These are phyloP conservation scores for Taxillus chinensis DNA, from an alignment of 164 flowering plant species.

Conservation along the genomic window DNA sequence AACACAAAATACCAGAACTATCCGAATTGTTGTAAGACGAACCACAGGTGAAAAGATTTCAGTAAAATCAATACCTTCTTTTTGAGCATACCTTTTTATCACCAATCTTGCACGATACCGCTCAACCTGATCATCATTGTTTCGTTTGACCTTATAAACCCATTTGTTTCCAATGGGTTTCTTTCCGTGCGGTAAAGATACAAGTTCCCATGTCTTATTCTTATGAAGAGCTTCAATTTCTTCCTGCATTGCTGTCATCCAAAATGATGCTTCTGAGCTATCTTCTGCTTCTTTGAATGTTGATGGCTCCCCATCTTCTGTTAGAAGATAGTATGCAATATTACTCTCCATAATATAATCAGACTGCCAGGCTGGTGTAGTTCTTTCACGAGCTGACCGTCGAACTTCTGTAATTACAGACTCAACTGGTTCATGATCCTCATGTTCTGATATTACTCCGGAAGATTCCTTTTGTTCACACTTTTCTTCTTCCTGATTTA, in stretches of 20 bases:
- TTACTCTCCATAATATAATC: not conserved
- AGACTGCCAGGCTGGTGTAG: constrained; percentile 4
- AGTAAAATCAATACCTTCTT: too few relatives aligned
- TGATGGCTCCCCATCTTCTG: constrained; percentile 15
- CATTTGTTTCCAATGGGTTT: not conserved
- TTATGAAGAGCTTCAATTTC: not conserved
- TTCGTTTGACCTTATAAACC: too few relatives aligned
- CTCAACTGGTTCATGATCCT: not conserved
- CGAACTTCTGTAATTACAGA: not conserved
- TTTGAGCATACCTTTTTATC: too few relatives aligned
- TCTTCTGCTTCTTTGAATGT: not conserved
- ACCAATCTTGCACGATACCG: too few relatives aligned
- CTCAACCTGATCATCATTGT: too few relatives aligned
- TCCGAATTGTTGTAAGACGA: too few relatives aligned
- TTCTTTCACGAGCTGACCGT: constrained; percentile 3
- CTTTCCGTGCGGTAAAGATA: too few relatives aligned
- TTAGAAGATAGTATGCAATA: constrained; percentile 10
- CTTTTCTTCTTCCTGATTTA: not conserved
- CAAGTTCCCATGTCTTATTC: too few relatives aligned
- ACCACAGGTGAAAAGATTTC: too few relatives aligned
- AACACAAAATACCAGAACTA: too few relatives aligned
- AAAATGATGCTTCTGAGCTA: not conserved
- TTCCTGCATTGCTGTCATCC: constrained; percentile 5
- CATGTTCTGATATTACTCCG: not conserved
- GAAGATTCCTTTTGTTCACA: not conserved